Percentiles rank a stretch among this genome's conserved stretches.
Evolutionary conservation across 2,329 filamentous ascomycete species (phyloP).

Genomic region (Fusarium coffeatum): DNA sequence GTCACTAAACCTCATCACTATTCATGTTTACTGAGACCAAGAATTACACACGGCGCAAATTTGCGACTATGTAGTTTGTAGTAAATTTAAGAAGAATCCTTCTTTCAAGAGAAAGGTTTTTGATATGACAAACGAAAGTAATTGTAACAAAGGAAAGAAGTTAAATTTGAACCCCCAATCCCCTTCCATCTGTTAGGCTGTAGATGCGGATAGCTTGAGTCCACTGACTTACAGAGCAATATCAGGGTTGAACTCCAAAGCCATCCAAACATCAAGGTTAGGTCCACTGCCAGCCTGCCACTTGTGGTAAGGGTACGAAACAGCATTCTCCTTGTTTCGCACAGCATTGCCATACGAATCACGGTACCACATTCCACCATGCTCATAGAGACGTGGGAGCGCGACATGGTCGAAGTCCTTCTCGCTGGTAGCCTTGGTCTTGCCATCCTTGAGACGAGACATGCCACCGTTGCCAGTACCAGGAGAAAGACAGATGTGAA

Average conservation of each 20-base stretch:
- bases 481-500: neutral
- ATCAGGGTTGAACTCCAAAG: slow-evolving; percentile 21
- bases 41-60: too few species aligned
- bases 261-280: slow-evolving; percentile 24
- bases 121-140: too few species aligned
- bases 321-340: slow-evolving; percentile 2
- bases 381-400: neutral
- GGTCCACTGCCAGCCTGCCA: slow-evolving; percentile 17
- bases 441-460: neutral
- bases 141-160: too few species aligned
- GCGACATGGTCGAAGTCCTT: neutral
- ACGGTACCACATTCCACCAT: slow-evolving; percentile 12
- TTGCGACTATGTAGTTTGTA: too few species aligned
- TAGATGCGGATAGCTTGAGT: neutral
- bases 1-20: too few species aligned
- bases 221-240: neutral
- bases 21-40: too few species aligned
- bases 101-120: too few species aligned
- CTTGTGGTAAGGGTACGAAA: slow-evolving; percentile 17
- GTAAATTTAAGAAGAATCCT: too few species aligned
- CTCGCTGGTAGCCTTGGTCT: neutral
- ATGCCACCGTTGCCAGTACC: neutral
- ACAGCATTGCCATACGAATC: slow-evolving; percentile 6
- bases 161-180: too few species aligned
- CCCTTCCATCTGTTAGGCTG: fast-evolving